phyloP scores from a whole-genome alignment of 2,329 filamentous ascomycete species.

The Pseudogymnoascus sp. region DNA sequence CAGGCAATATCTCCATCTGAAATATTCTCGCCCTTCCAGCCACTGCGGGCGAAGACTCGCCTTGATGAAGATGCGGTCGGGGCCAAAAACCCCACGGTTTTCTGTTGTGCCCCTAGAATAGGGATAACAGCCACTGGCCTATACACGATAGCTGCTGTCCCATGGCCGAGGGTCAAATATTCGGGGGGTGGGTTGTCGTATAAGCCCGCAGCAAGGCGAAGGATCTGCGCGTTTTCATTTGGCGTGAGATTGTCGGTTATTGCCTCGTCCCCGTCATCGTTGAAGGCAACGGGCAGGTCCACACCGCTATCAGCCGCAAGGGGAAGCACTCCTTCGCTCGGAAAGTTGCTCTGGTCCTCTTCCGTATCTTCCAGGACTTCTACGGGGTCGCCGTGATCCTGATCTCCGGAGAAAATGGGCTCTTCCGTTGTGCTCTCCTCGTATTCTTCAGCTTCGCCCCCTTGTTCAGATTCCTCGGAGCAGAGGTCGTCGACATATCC shows the following conservation, averaged over 20 bases:
- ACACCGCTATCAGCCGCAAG: too few relatives aligned
- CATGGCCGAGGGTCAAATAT: background rate
- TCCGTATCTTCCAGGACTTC: background rate
- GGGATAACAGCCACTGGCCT: background rate
- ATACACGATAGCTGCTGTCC: background rate
- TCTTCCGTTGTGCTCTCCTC: background rate
- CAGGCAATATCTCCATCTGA: background rate
- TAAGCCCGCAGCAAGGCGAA: background rate
- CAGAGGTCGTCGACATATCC: background rate
- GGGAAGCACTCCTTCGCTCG: background rate
- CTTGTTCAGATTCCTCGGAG: background rate
- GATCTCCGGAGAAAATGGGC: background rate
- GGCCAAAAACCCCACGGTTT: background rate
- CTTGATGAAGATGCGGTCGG: background rate
- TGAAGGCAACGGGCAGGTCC: background rate
- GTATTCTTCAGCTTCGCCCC: background rate
- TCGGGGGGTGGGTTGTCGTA: background rate
- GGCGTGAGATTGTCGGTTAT: background rate
- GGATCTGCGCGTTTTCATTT: background rate
- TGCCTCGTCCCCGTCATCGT: background rate
- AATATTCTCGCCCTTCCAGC: background rate
- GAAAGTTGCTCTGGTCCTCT: background rate
- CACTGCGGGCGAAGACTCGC: background rate
- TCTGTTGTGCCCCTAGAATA: background rate
- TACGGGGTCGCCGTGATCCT: background rate